Base-by-base conservation (phyloP, 2,329 filamentous ascomycete genomes). In the Myriosclerotinia duriaeana region DNA sequence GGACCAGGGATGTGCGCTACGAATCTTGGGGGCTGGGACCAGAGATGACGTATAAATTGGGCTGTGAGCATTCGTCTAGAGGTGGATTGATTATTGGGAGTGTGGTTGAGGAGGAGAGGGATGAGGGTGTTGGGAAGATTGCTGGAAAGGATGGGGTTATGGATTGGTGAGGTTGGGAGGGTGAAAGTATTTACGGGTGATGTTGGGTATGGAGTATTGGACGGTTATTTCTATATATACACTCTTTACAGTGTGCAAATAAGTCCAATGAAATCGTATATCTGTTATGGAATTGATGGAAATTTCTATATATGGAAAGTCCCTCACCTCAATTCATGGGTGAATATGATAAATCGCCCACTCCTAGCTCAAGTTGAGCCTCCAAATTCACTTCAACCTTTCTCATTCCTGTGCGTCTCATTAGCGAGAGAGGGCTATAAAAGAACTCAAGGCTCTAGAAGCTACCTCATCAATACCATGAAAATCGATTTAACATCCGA, bases 1-100 rank as follows among this genome's bases (percentile, higher is more conserved):
- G 79, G 77, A 7, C 83, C 83, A 0, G 84, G 83, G 0, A 78
- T 81, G 52, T 71, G 85, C 56, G 81, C 79, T 1, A 85, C 83
- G 0, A 77, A 78, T 3, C 68, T 85, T 1, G 80, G 78, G 0
- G 78, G 75, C 65, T 70, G 2, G 64, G 65, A 1, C 22, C 17
- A 7, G 71, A 69, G 15, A 64, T 72, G 38, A 52, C 65, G 8
- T 61, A 54, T 56, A 71, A 56, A 53, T 71, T 72, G 70, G 68
- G 75, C 63, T 74, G 74, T 1, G 68, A 74, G 11, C 72, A 81
- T 69, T 73, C 76, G 0, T 73, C 76, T 53, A 44, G 77, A 22
- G 79, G 78, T 5, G 80, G 78, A 0, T 65, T 73, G 34, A 76
- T 81, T 9, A 71, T 82, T 11, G 74, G 72, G 63, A 71, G 72